Base-by-base conservation (phyloP, 306 rosid species). In the Cercis canadensis region DNA sequence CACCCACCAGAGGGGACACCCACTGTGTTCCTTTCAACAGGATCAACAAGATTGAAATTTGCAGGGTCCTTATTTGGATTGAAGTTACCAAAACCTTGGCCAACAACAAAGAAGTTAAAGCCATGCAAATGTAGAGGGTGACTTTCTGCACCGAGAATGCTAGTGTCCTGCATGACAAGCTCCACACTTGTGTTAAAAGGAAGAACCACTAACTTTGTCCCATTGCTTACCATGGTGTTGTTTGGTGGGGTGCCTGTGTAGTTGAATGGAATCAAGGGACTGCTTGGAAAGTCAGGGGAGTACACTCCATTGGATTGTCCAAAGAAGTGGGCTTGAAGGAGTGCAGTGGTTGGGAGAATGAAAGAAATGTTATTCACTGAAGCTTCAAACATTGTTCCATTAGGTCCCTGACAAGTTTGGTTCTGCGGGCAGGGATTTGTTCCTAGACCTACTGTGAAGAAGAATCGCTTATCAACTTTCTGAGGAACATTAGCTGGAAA, bases 51-150 rank as follows among this genome's bases (percentile, higher is more conserved):
- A 58, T 84, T 87, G 75, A 69, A 90, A 1, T 71, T 80, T 46
- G 4, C 4, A 0, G 87, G 87, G 68, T 87, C 92, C 14, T 79
- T 75, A 4, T 73, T 87, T 11, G 58, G 65, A 51, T 89, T 68
- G 10, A 57, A 90, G 65, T 90, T 90, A 4, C 96, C 90, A 68
- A 85, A 87, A 31, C 92, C 92, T 77, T 80, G 90, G 3, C 90
- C 92, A 33, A 87, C 90, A 11, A 85, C 86, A 50, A 89, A 85
- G 87, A 87, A 87, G 62, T 89, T 87, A 31, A 78, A 80, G n/a
- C 88, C 85, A 73, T 80, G 88, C 8, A 80, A 67, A 73, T 80
- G 88, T 82, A 84, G 64, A 39, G 85, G 82, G 43, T 84, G 82
- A 14, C 68, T 80, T 47, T 76, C 85, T 1, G 71, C 76, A 10